Conservation (phyloP, 1,284 basidiomycete genomes). For the Cerioporus squamosus region DNA sequence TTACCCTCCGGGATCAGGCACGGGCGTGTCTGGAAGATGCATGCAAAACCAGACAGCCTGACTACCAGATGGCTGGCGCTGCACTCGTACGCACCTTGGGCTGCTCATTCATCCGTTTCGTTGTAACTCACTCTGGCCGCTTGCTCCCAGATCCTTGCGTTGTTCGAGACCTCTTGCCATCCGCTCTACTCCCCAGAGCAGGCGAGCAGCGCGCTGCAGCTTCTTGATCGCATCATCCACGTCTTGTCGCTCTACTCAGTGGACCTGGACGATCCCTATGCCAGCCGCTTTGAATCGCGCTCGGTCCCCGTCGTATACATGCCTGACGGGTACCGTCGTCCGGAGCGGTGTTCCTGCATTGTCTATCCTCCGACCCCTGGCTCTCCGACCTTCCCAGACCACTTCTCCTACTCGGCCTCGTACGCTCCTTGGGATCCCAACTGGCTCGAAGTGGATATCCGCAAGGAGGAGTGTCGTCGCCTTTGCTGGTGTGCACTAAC, state of each 20-base stretch:
- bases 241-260: constrained; percentile 56
- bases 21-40: constrained; percentile 56
- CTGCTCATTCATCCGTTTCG: neutral
- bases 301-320: constrained; percentile 51
- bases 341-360: constrained; percentile 54
- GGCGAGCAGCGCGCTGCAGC: constrained; percentile 53
- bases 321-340: constrained; percentile 31
- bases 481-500: constrained; percentile 76
- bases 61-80: constrained; percentile 69
- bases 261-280: constrained; percentile 59
- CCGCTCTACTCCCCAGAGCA: constrained; percentile 61
- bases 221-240: constrained; percentile 67
- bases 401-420: constrained; percentile 47
- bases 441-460: constrained; percentile 57
- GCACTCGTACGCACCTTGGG: constrained; percentile 58
- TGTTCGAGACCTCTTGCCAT: constrained; percentile 77
- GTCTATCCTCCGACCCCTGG: constrained; percentile 43
- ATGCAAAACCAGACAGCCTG: constrained; percentile 53
- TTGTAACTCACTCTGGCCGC: neutral
- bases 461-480: constrained; percentile 70
- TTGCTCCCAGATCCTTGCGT: constrained; percentile 60
- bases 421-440: constrained; percentile 62
- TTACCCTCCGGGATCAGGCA: constrained; percentile 58
- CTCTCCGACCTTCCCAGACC: constrained; percentile 39
- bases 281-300: constrained; percentile 50